Evolutionary conservation across 2,329 filamentous ascomycete genomes (phyloP).

Genomic region (Xylariaceae sp.): DNA sequence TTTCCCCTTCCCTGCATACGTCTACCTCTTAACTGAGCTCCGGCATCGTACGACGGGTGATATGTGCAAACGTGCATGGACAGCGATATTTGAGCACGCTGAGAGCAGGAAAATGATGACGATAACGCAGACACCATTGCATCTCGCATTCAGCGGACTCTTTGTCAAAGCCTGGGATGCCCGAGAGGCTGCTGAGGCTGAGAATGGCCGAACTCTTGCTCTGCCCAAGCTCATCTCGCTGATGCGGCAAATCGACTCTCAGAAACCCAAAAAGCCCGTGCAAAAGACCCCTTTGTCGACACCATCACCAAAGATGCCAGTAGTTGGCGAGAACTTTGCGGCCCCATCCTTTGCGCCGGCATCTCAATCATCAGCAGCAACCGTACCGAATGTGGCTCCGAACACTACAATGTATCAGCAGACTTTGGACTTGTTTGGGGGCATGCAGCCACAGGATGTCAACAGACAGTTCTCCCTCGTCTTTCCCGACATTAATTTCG

Average conservation of each 20-base stretch:
- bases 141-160: conserved; percentile 51
- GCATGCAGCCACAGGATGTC: conserved; percentile 24
- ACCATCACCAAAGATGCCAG: conserved; percentile 28
- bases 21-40: conserved; percentile 54
- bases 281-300: conserved; percentile 30
- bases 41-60: conserved; percentile 48
- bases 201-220: conserved; percentile 39
- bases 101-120: conserved; percentile 46
- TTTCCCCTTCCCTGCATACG: conserved; percentile 57
- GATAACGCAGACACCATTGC: conserved; percentile 50
- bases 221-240: conserved; percentile 44
- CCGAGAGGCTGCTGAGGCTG: conserved; percentile 43
- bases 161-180: conserved; percentile 61
- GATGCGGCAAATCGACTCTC: conserved; percentile 40
- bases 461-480: conserved; percentile 29
- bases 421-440: conserved; percentile 22
- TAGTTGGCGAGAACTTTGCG: conserved; percentile 21
- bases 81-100: conserved; percentile 51
- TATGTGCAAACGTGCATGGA: conserved; percentile 55
- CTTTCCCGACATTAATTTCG: conserved; percentile 31
- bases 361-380: conserved; percentile 16
- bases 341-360: conserved; percentile 18
- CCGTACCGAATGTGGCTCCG: conserved; percentile 13
- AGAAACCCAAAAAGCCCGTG: conserved; percentile 32
- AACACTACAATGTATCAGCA: conserved; percentile 22